phyloP scores from a whole-genome alignment of 1,284 basidiomycete species.

The Entoloma clypeatum region DNA sequence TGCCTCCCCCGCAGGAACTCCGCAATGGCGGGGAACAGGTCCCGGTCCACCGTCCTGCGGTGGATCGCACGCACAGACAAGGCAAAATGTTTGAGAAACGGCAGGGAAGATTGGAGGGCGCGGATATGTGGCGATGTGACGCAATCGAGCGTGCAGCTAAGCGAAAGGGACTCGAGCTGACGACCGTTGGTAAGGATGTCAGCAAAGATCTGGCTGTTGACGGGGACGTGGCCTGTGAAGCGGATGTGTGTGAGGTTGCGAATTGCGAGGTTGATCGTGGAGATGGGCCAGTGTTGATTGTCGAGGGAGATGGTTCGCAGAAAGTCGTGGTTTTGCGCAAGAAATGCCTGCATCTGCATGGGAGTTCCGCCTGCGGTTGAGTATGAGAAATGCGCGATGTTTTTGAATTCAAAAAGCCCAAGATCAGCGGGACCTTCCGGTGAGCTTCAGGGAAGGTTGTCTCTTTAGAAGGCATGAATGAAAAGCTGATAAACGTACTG shows the following conservation, averaged over 20 bases:
- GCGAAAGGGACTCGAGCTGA: constrained; percentile 57
- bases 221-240: constrained; percentile 54
- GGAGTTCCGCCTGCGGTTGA: constrained; percentile 38
- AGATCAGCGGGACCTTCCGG: constrained; percentile 50
- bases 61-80: constrained; percentile 46
- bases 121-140: constrained; percentile 48
- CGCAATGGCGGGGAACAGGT: constrained; percentile 63
- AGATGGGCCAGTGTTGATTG: constrained; percentile 55
- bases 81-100: constrained; percentile 61
- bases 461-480: constrained; percentile 4
- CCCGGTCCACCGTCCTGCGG: constrained; percentile 48
- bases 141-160: constrained; percentile 51
- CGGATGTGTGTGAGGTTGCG: constrained; percentile 62
- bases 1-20: constrained; percentile 60
- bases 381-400: constrained; percentile 57
- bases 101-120: constrained; percentile 36
- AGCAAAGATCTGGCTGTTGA: constrained; percentile 46
- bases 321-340: constrained; percentile 49
- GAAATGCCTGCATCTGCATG: constrained; percentile 41
- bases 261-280: constrained; percentile 47
- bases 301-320: constrained; percentile 55
- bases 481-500: constrained; percentile 33
- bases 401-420: constrained; percentile 51
- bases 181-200: constrained; percentile 57
- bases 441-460: constrained; percentile 32